A percentile compares a stretch with the other conserved stretches of the same genome.
Conservation (phyloP, 495 filamentous ascomycete species). For the Aspergillus steynii region DNA sequence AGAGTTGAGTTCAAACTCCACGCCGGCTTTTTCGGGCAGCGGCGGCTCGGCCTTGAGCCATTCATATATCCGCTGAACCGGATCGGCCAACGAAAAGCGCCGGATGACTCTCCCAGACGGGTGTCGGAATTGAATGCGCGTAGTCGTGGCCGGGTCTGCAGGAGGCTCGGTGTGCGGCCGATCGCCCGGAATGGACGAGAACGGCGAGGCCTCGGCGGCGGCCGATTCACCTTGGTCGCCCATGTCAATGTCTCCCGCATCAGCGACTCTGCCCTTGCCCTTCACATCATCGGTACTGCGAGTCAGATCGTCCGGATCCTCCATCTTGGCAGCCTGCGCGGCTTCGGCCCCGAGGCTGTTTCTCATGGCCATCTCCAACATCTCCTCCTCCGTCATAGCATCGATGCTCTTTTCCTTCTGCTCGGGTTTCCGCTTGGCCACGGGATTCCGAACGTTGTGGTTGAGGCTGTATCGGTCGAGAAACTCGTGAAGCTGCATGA, state of each 20-base stretch:
- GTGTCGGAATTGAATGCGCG: slow-evolving; percentile 88
- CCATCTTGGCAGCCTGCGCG: slow-evolving; percentile 37
- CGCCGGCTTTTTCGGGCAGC: slow-evolving; percentile 70
- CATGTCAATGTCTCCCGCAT: slow-evolving; percentile 42
- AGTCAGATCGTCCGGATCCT: slow-evolving; percentile 86
- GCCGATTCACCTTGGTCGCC: slow-evolving; percentile 14
- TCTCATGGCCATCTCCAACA: slow-evolving; percentile 88
- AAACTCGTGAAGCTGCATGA: slow-evolving; percentile 91
- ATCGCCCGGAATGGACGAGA: slow-evolving; percentile 65
- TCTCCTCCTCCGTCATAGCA: slow-evolving; percentile 94
- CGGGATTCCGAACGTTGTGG: slow-evolving; percentile 85
- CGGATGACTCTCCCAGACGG: slow-evolving; percentile 79
- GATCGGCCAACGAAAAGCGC: slow-evolving; percentile 76
- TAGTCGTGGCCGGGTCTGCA: slow-evolving; percentile 65
- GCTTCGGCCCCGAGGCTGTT: slow-evolving; percentile 66
- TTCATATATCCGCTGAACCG: slow-evolving; percentile 83
- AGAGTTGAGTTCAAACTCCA: slow-evolving; percentile 81
- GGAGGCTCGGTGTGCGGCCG: slow-evolving; percentile 78
- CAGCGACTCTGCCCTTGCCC: slow-evolving; percentile 63
- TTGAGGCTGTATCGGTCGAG: slow-evolving; percentile 91
- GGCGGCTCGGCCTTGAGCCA: slow-evolving; percentile 86
- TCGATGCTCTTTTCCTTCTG: slow-evolving; percentile 71
- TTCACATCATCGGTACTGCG: slow-evolving; percentile 57
- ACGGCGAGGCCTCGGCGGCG: slow-evolving; percentile 45
- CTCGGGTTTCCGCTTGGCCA: slow-evolving; percentile 76